Conservation (phyloP, 805 yeast species). For the Wickerhamomyces alni region DNA sequence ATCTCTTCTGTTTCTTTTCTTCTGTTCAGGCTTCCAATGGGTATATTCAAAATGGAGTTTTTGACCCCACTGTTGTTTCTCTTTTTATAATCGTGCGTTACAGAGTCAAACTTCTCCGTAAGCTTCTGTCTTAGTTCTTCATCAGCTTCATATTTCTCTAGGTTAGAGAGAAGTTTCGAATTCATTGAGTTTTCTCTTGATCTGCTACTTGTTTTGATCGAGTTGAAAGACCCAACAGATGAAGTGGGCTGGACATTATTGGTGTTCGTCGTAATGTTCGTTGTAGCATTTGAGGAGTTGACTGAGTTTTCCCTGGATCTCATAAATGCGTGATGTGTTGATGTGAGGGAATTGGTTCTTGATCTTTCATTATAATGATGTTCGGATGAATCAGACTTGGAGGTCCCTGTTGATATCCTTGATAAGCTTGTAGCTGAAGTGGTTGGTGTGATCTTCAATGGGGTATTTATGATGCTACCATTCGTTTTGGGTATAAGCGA, state of each 20-base stretch:
- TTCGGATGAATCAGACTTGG: background rate
- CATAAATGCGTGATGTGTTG: background rate
- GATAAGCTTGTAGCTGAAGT: conserved; percentile 2
- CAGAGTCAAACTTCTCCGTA: conserved; percentile 8
- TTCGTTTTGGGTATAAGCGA: background rate
- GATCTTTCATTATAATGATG: background rate
- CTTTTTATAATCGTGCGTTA: conserved; percentile 2
- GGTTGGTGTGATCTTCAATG: background rate
- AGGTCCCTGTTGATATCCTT: conserved; percentile 5
- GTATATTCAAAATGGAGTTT: conserved; percentile 18
- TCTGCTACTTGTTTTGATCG: background rate
- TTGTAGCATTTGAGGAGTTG: background rate
- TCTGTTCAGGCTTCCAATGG: conserved; percentile 18
- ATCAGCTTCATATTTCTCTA: conserved; percentile 1
- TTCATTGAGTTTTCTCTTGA: background rate
- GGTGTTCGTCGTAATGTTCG: background rate
- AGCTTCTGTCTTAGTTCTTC: conserved; percentile 8
- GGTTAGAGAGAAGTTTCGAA: background rate
- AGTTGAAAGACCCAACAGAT: background rate
- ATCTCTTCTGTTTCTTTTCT: conserved; percentile 7
- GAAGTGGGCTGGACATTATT: background rate
- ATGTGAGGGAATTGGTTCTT: background rate
- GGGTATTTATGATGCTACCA: background rate
- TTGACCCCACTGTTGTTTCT: conserved; percentile 1
- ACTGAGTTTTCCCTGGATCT: background rate